These are phyloP conservation scores for Podospora pseudoanserina DNA, from an alignment of 495 filamentous ascomycete species.

Conservation along the genomic window DNA sequence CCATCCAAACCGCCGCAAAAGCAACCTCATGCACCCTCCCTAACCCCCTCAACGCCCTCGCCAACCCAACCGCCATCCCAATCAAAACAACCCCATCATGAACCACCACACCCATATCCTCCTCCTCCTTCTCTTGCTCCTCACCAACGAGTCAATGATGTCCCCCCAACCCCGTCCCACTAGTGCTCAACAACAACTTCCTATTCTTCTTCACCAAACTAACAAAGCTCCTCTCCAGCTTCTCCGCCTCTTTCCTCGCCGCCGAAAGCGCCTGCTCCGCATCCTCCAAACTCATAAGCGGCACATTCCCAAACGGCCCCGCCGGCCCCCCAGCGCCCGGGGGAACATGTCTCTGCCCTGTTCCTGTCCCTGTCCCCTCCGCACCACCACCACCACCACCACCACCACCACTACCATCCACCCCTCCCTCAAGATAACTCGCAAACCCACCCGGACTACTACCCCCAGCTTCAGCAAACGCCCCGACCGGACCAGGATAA, in stretches of 20 bases:
- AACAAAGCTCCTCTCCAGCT: slow-evolving; percentile 63
- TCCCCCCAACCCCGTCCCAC: background rate
- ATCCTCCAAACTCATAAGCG: slow-evolving; percentile 55
- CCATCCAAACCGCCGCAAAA: slow-evolving; percentile 31
- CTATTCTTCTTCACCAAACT: slow-evolving; percentile 60
- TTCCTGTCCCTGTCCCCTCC: background rate
- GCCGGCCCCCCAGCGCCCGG: slow-evolving; percentile 1
- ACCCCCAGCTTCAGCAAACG: background rate
- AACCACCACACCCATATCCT: background rate
- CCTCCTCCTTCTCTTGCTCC: background rate
- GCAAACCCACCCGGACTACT: background rate
- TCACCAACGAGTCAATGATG: background rate
- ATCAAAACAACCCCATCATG: slow-evolving; percentile 16
- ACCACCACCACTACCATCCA: background rate
- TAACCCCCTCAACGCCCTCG: slow-evolving; percentile 20
- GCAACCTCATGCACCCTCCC: slow-evolving; percentile 22
- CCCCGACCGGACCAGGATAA: slow-evolving; percentile 28
- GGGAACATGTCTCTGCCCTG: background rate
- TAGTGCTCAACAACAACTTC: slow-evolving; percentile 31
- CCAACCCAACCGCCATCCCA: slow-evolving; percentile 23
- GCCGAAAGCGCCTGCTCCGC: slow-evolving; percentile 54
- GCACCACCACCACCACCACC: too few species aligned
- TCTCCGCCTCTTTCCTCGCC: slow-evolving; percentile 65
- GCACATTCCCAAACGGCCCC: slow-evolving; percentile 43
- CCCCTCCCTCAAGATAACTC: background rate